Percentiles rank a stretch among this genome's conserved stretches.
Evolutionary conservation across 805 yeast genomes (phyloP).

Genomic region (Alloascoidea africana): DNA sequence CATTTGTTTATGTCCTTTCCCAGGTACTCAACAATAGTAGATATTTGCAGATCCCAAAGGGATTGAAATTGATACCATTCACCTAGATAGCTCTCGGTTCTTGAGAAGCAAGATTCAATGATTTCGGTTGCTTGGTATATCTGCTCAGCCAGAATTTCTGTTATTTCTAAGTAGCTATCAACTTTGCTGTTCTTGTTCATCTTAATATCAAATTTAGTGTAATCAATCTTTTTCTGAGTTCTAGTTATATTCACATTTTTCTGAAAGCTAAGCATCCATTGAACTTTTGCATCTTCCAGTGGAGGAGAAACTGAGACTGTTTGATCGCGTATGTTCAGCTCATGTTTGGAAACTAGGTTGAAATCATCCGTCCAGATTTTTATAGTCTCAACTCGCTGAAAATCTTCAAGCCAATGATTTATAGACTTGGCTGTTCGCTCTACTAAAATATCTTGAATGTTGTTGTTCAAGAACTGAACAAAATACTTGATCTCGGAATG

Average conservation of each 20-base stretch:
- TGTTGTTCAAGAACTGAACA: background rate
- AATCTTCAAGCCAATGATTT: slow-evolving; percentile 11
- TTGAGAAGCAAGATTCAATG: slow-evolving; percentile 19
- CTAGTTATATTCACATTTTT: slow-evolving; percentile 10
- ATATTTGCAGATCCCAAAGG: slow-evolving; percentile 40
- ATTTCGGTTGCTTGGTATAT: slow-evolving; percentile 12
- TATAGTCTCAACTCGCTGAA: slow-evolving; percentile 4
- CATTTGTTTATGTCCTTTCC: slow-evolving; percentile 26
- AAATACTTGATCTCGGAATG: slow-evolving; percentile 1
- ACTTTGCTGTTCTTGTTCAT: background rate
- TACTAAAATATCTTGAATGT: background rate
- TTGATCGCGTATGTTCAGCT: slow-evolving; percentile 22
- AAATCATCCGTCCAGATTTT: background rate
- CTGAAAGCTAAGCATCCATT: slow-evolving; percentile 16
- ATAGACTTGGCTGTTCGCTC: slow-evolving; percentile 6
- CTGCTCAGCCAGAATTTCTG: slow-evolving; percentile 6
- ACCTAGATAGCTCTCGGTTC: slow-evolving; percentile 22
- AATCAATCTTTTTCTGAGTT: slow-evolving; percentile 13
- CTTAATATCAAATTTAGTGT: slow-evolving; percentile 13
- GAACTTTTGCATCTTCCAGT: slow-evolving; percentile 20
- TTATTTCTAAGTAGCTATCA: slow-evolving; percentile 6
- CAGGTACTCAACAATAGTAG: slow-evolving; percentile 21
- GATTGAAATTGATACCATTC: slow-evolving; percentile 43
- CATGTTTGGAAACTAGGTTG: slow-evolving; percentile 15
- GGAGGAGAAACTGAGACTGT: slow-evolving; percentile 25